phyloP scores from a whole-genome alignment of 179 eudicot species.

The Silene vulgaris region DNA sequence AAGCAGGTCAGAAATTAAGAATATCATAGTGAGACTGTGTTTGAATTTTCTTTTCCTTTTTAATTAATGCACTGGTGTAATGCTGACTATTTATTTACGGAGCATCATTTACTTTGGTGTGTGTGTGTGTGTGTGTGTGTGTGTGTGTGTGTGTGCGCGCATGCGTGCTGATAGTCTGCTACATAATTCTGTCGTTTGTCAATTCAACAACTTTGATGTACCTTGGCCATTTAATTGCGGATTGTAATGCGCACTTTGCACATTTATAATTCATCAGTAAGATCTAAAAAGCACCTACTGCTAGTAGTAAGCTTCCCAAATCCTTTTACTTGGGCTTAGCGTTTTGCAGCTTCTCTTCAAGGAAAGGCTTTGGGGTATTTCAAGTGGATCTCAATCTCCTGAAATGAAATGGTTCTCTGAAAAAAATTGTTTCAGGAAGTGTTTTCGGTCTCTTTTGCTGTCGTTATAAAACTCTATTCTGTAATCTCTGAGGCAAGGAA shows the following conservation, averaged over 20 bases:
- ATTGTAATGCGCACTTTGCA: background rate
- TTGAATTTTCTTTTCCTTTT: background rate
- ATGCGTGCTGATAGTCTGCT: too few species aligned
- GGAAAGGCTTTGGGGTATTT: background rate
- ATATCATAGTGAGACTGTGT: background rate
- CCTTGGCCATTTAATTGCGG: background rate
- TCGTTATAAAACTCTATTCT: background rate
- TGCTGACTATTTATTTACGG: too few species aligned
- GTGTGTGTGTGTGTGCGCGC: too few species aligned
- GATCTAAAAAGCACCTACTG: conserved; percentile 2
- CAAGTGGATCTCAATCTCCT: background rate
- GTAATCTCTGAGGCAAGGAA: background rate
- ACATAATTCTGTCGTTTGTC: background rate
- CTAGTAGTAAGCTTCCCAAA: background rate
- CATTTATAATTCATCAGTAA: background rate
- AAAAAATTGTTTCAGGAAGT: background rate
- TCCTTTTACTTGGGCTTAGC: background rate
- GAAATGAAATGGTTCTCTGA: background rate
- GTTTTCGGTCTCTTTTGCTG: background rate
- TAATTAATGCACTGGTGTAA: background rate
- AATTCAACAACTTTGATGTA: background rate
- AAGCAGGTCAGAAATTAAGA: conserved; percentile 60
- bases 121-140: too few species aligned
- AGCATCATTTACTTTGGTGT: too few species aligned
- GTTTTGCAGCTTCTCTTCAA: background rate